Evolutionary conservation across 352 stramenopile species (phyloP).

Genomic region (Lagenidium giganteum): DNA sequence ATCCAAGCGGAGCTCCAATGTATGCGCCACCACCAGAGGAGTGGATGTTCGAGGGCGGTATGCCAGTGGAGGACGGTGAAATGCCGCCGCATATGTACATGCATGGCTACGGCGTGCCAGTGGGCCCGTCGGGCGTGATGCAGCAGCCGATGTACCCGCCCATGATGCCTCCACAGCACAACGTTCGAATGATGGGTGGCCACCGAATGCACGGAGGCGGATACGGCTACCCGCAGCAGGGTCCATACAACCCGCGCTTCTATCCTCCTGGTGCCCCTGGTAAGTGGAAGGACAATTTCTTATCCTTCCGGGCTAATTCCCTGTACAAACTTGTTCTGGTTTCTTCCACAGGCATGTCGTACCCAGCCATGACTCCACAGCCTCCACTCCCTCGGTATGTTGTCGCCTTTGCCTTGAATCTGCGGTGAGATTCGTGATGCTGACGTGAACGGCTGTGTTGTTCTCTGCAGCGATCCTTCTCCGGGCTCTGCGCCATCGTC

Average conservation of each 20-base stretch:
- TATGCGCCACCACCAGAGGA: constrained; percentile 43
- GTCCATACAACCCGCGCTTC: constrained; percentile 31
- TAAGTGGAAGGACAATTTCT: constrained; percentile 16
- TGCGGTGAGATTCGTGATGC: too few species aligned
- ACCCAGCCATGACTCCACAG: constrained; percentile 5
- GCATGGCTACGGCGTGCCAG: constrained; percentile 42
- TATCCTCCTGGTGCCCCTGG: constrained; percentile 35
- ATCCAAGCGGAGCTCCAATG: constrained; percentile 21
- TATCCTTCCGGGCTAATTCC: not conserved
- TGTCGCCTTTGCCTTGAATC: too few species aligned
- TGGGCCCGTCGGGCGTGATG: constrained; percentile 40
- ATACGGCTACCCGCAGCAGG: constrained; percentile 33
- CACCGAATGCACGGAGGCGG: constrained; percentile 15
- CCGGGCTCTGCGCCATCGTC: too few species aligned
- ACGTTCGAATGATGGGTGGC: constrained; percentile 40
- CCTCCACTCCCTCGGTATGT: constrained; percentile 15
- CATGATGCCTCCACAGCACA: constrained; percentile 52
- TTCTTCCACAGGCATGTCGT: constrained; percentile 4
- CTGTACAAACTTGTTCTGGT: not conserved
- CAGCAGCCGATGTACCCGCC: constrained; percentile 39
- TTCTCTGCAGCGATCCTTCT: too few species aligned
- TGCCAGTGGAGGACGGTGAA: constrained; percentile 27
- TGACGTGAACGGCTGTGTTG: too few species aligned
- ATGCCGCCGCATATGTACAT: constrained; percentile 37
- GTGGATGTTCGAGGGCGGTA: constrained; percentile 63